phyloP scores from a whole-genome alignment of 306 rosid genomes.

The Prunus mume region DNA sequence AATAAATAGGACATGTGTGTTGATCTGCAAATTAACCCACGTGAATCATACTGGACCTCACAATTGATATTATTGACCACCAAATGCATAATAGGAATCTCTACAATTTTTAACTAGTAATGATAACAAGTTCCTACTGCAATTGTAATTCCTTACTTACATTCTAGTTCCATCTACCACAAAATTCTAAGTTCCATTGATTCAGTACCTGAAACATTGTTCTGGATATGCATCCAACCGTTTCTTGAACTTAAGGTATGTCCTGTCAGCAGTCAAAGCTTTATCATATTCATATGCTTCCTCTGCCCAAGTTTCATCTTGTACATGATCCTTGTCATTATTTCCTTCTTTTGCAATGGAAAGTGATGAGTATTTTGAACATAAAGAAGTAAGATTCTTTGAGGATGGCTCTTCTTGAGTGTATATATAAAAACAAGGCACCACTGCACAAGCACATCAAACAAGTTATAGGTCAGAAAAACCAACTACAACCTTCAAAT shows the following conservation, averaged over 20 bases:
- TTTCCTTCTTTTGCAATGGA: slow-evolving; percentile 48
- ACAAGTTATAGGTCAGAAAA: slow-evolving; percentile 2
- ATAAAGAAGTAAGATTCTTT: slow-evolving; percentile 45
- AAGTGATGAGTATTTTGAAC: slow-evolving; percentile 58
- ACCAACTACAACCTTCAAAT: neutral
- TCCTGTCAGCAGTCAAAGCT: slow-evolving; percentile 79
- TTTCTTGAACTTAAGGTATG: slow-evolving; percentile 86
- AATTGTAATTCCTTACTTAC: neutral
- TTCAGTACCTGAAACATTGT: slow-evolving; percentile 79
- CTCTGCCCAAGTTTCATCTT: slow-evolving; percentile 65
- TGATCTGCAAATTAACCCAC: neutral
- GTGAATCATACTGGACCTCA: neutral
- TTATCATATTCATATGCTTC: slow-evolving; percentile 82
- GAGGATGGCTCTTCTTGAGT: slow-evolving; percentile 47
- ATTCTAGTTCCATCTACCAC: neutral
- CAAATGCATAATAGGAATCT: neutral
- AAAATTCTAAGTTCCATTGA: neutral
- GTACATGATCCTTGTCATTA: slow-evolving; percentile 37
- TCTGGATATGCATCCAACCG: slow-evolving; percentile 73
- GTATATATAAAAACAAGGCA: slow-evolving; percentile 87
- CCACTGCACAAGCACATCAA: slow-evolving; percentile 47
- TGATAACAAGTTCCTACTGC: neutral
- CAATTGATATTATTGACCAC: neutral
- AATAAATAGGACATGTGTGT: neutral
- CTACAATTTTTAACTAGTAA: neutral